A percentile compares a stretch with the other conserved stretches of the same genome.
phyloP scores from a whole-genome alignment of 176 grass and related monocot genomes.

The Guadua angustifolia region DNA sequence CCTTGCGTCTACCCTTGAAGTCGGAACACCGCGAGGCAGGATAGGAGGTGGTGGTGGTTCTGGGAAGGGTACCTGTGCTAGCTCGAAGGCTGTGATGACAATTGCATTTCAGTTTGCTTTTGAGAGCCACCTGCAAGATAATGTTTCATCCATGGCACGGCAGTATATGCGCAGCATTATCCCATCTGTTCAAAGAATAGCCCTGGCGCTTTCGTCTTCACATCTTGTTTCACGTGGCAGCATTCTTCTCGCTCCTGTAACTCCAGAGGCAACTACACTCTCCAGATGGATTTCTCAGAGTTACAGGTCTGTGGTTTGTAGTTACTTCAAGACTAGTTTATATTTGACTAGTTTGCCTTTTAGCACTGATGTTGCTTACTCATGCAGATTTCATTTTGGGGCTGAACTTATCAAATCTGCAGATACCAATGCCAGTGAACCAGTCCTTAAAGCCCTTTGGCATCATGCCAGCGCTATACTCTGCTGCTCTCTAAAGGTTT shows the following conservation, averaged over 20 bases:
- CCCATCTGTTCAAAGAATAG: slow-evolving; percentile 79
- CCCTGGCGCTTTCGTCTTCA: slow-evolving; percentile 67
- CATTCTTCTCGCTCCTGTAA: slow-evolving; percentile 17
- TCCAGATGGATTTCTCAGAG: slow-evolving; percentile 85
- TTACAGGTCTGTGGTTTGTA: slow-evolving; percentile 61
- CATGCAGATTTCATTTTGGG: slow-evolving; percentile 69
- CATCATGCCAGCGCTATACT: slow-evolving; percentile 70
- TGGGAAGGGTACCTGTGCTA: not conserved
- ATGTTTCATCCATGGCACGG: slow-evolving; percentile 70
- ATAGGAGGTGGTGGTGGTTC: not conserved
- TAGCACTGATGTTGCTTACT: slow-evolving; percentile 16
- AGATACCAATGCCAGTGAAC: slow-evolving; percentile 38
- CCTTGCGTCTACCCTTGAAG: slow-evolving; percentile 85
- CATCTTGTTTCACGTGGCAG: slow-evolving; percentile 34
- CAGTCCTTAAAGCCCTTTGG: slow-evolving; percentile 69
- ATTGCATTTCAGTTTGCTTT: slow-evolving; percentile 96
- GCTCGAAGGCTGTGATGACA: slow-evolving; percentile 77
- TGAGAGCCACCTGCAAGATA: slow-evolving; percentile 86
- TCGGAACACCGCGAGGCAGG: slow-evolving; percentile 53
- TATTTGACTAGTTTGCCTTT: not conserved
- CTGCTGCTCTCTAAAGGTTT: slow-evolving; percentile 88
- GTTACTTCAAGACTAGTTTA: too few relatives aligned
- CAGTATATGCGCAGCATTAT: slow-evolving; percentile 87
- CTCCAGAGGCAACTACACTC: slow-evolving; percentile 69
- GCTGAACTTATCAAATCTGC: slow-evolving; percentile 60